Base-by-base conservation (phyloP, 495 filamentous ascomycete genomes). In the Alectoria sarmentosa region DNA sequence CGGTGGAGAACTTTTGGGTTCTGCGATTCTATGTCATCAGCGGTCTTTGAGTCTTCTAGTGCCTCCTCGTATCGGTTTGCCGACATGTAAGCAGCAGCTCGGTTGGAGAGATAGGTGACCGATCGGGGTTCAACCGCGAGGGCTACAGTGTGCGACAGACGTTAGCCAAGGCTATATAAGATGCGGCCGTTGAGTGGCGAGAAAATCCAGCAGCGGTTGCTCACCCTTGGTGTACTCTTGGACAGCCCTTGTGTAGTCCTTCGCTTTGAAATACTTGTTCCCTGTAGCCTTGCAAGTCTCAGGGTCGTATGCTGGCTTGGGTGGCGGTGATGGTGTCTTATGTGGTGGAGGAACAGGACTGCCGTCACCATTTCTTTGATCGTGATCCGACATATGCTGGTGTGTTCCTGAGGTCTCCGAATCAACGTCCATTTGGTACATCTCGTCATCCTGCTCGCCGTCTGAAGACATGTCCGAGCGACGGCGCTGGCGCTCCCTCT, bases 231-330 rank as follows among this genome's bases (percentile, higher is more conserved):
- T 92, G 73, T 98, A 98, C 73, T 96, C 90, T 67, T 89, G 83
- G 71, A 97, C 89, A 28, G 95, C 93, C 68, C 86, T 86, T 46
- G 78, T 76, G 73, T 92, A 98, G 68, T 97, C 87, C 70, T 86
- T 88, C 64, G 89, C 87, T 79, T 96, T 97, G 81, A 96, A 98
- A 71, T 89, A 93, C 70, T 92, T 95, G 78, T 98, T 98, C 38
- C 94, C 94, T 34, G 89, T 84, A 69, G 90, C 82, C 78, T 98
- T 98, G 82, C 87, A 95, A 26, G 83, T 82, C 73, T 98, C 94
- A 8, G 92, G 90, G 69, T 96, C 88, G 52, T 88, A 82, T 36
- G 70, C 67, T 26, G 82, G 76, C 62, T 81, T 76, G 19, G 75
- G 76, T 23, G 77, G 68, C n/a, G 68, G 63, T 52, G 75, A 79